These are phyloP conservation scores for Westerdykella sp. DNA, from an alignment of 2,329 filamentous ascomycete species.

Conservation along the genomic window DNA sequence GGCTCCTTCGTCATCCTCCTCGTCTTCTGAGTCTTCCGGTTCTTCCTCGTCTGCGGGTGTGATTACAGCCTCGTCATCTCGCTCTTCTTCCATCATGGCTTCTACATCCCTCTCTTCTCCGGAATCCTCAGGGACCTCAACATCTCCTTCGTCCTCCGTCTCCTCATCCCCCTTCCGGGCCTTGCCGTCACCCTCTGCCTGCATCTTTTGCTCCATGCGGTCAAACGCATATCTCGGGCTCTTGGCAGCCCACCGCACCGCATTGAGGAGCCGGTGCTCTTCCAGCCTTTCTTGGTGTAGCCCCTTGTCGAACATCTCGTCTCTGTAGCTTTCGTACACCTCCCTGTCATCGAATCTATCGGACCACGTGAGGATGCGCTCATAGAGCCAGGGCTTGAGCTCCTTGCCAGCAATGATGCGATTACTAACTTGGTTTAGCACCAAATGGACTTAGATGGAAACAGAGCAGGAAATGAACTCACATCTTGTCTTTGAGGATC, in stretches of 20 bases:
- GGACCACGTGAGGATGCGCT: conserved; percentile 29
- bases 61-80: conserved; percentile 4
- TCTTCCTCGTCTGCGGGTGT: conserved; percentile 11
- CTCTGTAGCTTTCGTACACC: conserved; percentile 22
- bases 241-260: conserved; percentile 26
- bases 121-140: conserved; percentile 8
- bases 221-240: conserved; percentile 32
- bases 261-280: conserved; percentile 30
- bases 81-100: conserved; percentile 17
- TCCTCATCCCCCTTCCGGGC: conserved; percentile 8
- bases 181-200: conserved; percentile 3
- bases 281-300: conserved; percentile 17
- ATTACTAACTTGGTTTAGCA: conserved; percentile 8
- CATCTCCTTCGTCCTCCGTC: not conserved
- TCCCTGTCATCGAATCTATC: conserved; percentile 30
- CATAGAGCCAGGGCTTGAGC: conserved; percentile 26
- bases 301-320: conserved; percentile 22
- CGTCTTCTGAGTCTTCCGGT: conserved; percentile 10
- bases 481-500: conserved; percentile 81
- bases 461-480: conserved; percentile 43
- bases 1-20: conserved; percentile 14
- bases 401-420: conserved; percentile 33
- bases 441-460: not conserved
- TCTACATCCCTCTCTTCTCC: conserved; percentile 26
- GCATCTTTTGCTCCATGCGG: conserved; percentile 16